These are phyloP conservation scores for Coniochaeta sp. DNA, from an alignment of 2,329 filamentous ascomycete genomes.

Conservation along the genomic window DNA sequence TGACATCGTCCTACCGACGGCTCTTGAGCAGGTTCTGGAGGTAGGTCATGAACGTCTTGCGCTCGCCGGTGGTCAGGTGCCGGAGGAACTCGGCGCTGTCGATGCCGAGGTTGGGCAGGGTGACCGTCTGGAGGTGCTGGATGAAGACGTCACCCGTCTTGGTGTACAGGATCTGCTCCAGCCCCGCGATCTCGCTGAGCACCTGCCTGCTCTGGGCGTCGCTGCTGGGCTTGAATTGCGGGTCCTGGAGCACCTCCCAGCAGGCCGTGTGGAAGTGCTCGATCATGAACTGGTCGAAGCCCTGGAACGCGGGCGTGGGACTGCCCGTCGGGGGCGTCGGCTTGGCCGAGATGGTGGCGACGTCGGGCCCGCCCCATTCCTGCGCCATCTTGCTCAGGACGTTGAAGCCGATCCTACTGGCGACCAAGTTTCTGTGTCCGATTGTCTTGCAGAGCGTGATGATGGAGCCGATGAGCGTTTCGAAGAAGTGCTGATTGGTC, in stretches of 20 bases:
- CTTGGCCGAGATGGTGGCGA: conserved; percentile 49
- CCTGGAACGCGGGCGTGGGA: conserved; percentile 60
- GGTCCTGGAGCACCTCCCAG: conserved; percentile 79
- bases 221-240: conserved; percentile 67
- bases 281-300: conserved; percentile 89
- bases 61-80: conserved; percentile 52
- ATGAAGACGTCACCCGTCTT: conserved; percentile 85
- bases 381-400: conserved; percentile 76
- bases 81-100: conserved; percentile 54
- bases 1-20: conserved; percentile 17
- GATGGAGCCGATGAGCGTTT: conserved; percentile 78
- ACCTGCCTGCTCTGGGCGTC: conserved; percentile 88
- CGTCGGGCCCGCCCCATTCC: conserved; percentile 85
- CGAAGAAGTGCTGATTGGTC: conserved; percentile 84
- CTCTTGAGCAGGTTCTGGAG: conserved; percentile 50
- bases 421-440: conserved; percentile 49
- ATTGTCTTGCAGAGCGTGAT: conserved; percentile 77
- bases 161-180: conserved; percentile 84
- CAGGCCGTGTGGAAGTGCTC: conserved; percentile 80
- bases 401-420: conserved; percentile 68
- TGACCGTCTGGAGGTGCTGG: conserved; percentile 53
- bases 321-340: conserved; percentile 42
- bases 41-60: conserved; percentile 58
- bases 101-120: conserved; percentile 60
- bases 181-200: conserved; percentile 74